phyloP scores from a whole-genome alignment of 1,139 yeast species.

The Kodamaea fungicola region DNA sequence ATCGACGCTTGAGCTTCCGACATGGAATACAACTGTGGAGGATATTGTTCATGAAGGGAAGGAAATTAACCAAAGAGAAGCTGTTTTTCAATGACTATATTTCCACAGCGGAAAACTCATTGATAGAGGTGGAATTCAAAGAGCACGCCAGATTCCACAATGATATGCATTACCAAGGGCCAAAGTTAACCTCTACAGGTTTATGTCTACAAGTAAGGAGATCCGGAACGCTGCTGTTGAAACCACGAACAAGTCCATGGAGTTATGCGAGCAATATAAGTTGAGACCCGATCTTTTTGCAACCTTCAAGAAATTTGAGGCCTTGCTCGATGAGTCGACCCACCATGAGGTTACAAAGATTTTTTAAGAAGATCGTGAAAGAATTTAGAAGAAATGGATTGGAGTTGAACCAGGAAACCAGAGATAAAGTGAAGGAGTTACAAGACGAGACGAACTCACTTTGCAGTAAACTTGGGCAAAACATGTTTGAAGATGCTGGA shows the following conservation, averaged over 20 bases:
- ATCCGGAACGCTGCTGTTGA: constrained; percentile 68
- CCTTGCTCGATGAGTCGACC: constrained; percentile 14
- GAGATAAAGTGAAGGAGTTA: constrained; percentile 54
- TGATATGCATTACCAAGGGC: constrained; percentile 38
- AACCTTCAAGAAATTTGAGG: constrained; percentile 51
- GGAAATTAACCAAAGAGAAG: too few species aligned
- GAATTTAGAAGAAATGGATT: constrained; percentile 67
- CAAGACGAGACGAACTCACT: constrained; percentile 58
- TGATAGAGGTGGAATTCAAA: constrained; percentile 52
- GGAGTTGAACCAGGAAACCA: constrained; percentile 50
- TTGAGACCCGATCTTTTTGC: constrained; percentile 66
- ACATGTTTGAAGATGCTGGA: constrained; percentile 70
- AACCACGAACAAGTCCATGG: constrained; percentile 55
- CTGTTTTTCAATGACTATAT: constrained; percentile 50
- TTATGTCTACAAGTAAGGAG: constrained; percentile 60
- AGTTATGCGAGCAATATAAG: constrained; percentile 59
- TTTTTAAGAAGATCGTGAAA: constrained; percentile 51
- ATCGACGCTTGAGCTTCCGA: too few species aligned
- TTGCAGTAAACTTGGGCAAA: constrained; percentile 56
- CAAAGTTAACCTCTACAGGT: constrained; percentile 62
- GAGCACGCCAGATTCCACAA: constrained; percentile 53
- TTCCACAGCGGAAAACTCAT: constrained; percentile 48
- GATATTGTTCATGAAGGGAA: too few species aligned
- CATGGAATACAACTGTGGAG: too few species aligned
- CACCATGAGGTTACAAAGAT: constrained; percentile 57